Evolutionary conservation across 108 stramenopile genomes (phyloP).

Genomic region (Stephanodiscus triporus): DNA sequence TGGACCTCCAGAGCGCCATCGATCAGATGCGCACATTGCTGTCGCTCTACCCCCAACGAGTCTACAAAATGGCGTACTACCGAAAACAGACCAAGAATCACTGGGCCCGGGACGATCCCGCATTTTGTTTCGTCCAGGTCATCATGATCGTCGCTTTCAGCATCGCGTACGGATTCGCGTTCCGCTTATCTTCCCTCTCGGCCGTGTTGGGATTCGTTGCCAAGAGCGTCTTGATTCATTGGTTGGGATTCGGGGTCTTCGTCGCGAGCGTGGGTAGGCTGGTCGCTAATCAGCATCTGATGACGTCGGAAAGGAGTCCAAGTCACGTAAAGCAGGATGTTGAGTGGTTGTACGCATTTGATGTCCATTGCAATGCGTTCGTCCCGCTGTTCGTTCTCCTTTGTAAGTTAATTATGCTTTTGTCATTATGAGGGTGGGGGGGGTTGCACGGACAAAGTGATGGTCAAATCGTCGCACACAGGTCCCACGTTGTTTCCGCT

Average conservation of each 20-base stretch:
- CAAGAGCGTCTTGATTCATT: constrained; percentile 50
- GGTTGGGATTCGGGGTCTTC: constrained; percentile 68
- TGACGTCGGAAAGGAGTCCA: constrained; percentile 51
- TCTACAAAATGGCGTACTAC: constrained; percentile 91
- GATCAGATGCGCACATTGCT: constrained; percentile 90
- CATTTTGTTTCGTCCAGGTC: constrained; percentile 90
- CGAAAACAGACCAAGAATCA: constrained; percentile 96
- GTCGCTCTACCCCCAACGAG: constrained; percentile 66
- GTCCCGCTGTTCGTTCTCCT: constrained; percentile 91
- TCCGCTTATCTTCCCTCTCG: constrained; percentile 67
- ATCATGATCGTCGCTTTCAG: constrained; percentile 80
- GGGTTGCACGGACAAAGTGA: no score
- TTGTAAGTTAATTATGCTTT: constrained; percentile 58
- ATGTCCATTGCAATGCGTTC: constrained; percentile 98
- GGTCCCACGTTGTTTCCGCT: no score
- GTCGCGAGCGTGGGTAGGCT: constrained; percentile 71
- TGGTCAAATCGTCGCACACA: no score
- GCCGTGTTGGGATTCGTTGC: constrained; percentile 53
- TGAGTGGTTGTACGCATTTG: constrained; percentile 98
- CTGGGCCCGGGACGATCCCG: constrained; percentile 99
- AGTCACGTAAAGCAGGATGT: constrained; percentile 93
- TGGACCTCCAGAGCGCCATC: constrained; percentile 86
- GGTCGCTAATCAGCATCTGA: constrained; percentile 82
- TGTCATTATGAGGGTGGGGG: constrained; percentile 3
- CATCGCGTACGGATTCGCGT: constrained; percentile 80